phyloP scores from a whole-genome alignment of 306 rosid species.

The Rosa chinensis region DNA sequence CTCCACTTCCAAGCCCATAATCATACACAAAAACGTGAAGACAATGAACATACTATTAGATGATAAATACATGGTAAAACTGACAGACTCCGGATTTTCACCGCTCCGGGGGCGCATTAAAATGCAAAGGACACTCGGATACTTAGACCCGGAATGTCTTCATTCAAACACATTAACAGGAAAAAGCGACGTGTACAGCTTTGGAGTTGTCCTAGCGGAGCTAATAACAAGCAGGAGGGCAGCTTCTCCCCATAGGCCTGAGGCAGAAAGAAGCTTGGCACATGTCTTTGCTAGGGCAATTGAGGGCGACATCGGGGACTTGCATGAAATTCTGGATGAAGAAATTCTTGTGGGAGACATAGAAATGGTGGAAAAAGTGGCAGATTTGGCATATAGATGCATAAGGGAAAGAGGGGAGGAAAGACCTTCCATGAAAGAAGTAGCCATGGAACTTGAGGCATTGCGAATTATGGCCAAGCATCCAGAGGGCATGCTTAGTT shows the following conservation, averaged over 20 bases:
- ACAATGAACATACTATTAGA: slow-evolving; percentile 11
- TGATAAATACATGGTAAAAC: slow-evolving; percentile 7
- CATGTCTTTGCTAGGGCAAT: neutral
- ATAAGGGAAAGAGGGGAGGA: slow-evolving; percentile 7
- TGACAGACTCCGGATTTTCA: slow-evolving; percentile 8
- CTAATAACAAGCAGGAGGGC: neutral
- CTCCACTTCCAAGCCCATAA: slow-evolving; percentile 5
- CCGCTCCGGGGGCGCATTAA: neutral
- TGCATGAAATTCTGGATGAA: neutral
- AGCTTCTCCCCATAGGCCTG: neutral
- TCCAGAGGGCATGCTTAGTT: neutral
- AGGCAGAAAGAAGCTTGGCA: neutral
- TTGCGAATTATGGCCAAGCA: neutral
- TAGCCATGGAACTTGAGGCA: slow-evolving; percentile 14
- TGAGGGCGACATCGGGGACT: neutral
- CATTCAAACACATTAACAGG: neutral
- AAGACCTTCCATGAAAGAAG: slow-evolving; percentile 22
- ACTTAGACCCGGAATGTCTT: slow-evolving; percentile 12
- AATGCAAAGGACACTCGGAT: slow-evolving; percentile 5
- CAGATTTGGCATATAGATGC: slow-evolving; percentile 6
- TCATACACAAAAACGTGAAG: slow-evolving; percentile 13
- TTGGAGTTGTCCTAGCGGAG: slow-evolving; percentile 23
- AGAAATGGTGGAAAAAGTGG: neutral
- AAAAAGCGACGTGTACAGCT: slow-evolving; percentile 17
- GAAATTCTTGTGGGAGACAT: neutral